These are phyloP conservation scores for Erysimum cheiri DNA, from an alignment of 441 rosid species.

Conservation along the genomic window DNA sequence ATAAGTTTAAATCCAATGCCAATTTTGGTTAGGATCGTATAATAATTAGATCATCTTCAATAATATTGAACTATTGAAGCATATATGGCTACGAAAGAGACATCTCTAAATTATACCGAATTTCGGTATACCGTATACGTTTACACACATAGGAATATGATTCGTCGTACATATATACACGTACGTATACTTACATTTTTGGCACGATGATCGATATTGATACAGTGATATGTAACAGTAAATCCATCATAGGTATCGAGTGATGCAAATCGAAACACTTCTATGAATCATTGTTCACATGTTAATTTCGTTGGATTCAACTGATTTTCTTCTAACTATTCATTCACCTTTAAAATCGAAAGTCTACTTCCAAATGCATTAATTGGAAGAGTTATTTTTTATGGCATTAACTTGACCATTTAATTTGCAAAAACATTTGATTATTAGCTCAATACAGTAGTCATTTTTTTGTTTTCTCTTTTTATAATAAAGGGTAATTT, in stretches of 20 bases:
- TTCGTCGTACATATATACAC: background rate
- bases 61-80: background rate
- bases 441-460: too few relatives aligned
- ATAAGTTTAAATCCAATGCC: background rate
- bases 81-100: background rate
- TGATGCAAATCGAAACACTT: conserved; percentile 32
- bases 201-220: conserved; percentile 22
- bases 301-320: conserved; percentile 21
- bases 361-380: conserved; percentile 9
- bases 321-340: conserved; percentile 16
- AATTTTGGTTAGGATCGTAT: conserved; percentile 4
- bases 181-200: background rate
- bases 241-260: background rate
- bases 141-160: conserved; percentile 14
- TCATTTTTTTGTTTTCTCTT: too few relatives aligned
- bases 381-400: background rate
- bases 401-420: conserved; percentile 13
- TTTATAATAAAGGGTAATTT: too few relatives aligned
- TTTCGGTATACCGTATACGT: too few relatives aligned
- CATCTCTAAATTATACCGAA: background rate
- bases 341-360: conserved; percentile 6
- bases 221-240: conserved; percentile 3
- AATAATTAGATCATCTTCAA: too few relatives aligned
- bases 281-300: conserved; percentile 5
- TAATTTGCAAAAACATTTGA: background rate